Percentiles rank a stretch among this genome's conserved stretches.
These are phyloP conservation scores for Tylopilus subfusipes DNA, from an alignment of 768 basidiomycete genomes.

Conservation along the genomic window DNA sequence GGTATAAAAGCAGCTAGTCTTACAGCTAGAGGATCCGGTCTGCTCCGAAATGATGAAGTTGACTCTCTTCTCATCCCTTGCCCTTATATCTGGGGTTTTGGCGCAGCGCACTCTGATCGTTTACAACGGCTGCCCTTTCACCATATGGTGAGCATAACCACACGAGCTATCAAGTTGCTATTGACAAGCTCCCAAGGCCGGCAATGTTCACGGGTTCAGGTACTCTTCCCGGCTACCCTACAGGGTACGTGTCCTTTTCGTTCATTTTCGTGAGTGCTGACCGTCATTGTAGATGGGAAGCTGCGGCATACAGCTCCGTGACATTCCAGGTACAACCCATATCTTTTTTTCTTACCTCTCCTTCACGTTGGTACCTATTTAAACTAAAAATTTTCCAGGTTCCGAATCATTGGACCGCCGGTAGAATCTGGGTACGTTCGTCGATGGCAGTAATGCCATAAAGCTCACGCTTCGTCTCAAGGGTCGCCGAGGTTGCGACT, in stretches of 20 bases:
- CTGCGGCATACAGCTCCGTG: slow-evolving; percentile 24
- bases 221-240: slow-evolving; percentile 39
- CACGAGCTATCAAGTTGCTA: background rate
- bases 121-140: slow-evolving; percentile 63
- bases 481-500: slow-evolving; percentile 61
- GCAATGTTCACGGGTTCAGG: slow-evolving; percentile 60
- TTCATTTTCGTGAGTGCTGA: background rate
- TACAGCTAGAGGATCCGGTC: background rate
- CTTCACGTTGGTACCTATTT: background rate
- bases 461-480: slow-evolving; percentile 12
- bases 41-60: slow-evolving; percentile 20
- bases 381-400: slow-evolving; percentile 35
- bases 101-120: slow-evolving; percentile 59
- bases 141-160: slow-evolving; percentile 56
- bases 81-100: slow-evolving; percentile 31
- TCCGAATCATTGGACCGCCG: slow-evolving; percentile 62
- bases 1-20: slow-evolving; percentile 17
- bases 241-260: slow-evolving; percentile 39
- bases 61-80: slow-evolving; percentile 25
- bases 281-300: slow-evolving; percentile 31
- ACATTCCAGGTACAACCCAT: slow-evolving; percentile 23
- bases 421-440: slow-evolving; percentile 54
- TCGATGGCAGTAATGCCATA: background rate
- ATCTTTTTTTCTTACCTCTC: background rate
- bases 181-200: slow-evolving; percentile 36